These are phyloP conservation scores for Lactuca saligna DNA, from an alignment of 129 eudicot species.

Conservation along the genomic window DNA sequence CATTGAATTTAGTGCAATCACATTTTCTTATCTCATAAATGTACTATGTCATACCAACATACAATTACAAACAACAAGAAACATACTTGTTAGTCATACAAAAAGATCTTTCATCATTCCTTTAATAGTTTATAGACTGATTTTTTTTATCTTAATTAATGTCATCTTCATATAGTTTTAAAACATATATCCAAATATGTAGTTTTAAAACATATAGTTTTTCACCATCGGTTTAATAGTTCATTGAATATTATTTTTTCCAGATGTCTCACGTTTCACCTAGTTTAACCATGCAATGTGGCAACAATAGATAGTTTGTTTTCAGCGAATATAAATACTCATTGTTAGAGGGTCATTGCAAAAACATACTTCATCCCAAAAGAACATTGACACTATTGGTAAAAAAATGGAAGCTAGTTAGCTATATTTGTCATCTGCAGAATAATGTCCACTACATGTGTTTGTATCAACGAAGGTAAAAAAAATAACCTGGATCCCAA, in stretches of 20 bases:
- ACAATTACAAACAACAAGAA: conserved; percentile 24
- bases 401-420: no score
- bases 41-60: conserved; percentile 43
- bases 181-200: conserved; percentile 67
- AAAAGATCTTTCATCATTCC: not conserved
- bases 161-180: conserved; percentile 40
- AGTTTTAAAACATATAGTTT: conserved; percentile 58
- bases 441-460: no score
- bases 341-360: no score
- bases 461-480: no score
- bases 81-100: not conserved
- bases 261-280: conserved; percentile 59
- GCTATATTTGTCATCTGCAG: no score
- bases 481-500: no score
- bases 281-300: conserved; percentile 36
- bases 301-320: no score
- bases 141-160: conserved; percentile 49
- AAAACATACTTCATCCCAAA: no score
- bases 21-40: conserved; percentile 57
- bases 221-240: conserved; percentile 43
- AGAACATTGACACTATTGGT: no score
- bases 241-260: conserved; percentile 30
- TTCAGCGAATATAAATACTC: no score
- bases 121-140: not conserved
- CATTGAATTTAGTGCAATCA: conserved; percentile 38